A percentile compares a stretch with the other conserved stretches of the same genome.
These are phyloP conservation scores for Apostasia shenzhenica DNA, from an alignment of 106 monocot genomes.

Conservation along the genomic window DNA sequence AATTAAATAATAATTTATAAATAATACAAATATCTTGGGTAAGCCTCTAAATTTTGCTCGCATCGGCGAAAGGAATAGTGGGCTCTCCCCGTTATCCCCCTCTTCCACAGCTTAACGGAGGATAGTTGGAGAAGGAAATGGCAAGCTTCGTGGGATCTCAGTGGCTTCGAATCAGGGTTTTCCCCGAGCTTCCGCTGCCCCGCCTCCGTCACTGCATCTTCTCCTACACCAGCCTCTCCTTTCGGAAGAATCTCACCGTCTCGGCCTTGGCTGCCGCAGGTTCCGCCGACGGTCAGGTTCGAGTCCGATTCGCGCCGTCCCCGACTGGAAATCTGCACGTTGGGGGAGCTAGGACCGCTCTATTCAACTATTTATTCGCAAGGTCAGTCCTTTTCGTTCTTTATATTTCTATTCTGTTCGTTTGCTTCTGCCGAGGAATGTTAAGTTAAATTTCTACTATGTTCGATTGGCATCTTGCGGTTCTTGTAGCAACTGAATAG, in stretches of 20 bases:
- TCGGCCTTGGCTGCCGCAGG: constrained; percentile 3
- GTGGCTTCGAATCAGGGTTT: constrained; percentile 32
- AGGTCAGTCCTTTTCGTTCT: constrained; percentile 18
- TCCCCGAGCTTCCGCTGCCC: constrained; percentile 25
- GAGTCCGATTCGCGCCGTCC: constrained; percentile 71
- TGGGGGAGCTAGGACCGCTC: constrained; percentile 64
- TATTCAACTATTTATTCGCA: constrained; percentile 69
- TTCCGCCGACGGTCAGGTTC: constrained; percentile 28
- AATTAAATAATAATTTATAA: no score
- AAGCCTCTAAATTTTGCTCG: no score
- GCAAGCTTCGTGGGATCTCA: constrained; percentile 29
- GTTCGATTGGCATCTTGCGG: no score
- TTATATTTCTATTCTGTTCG: no score
- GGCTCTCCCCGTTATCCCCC: no score
- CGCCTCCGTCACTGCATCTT: constrained; percentile 5
- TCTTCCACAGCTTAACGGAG: background rate
- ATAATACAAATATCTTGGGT: no score
- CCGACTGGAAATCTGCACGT: constrained; percentile 75
- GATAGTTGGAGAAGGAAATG: constrained; percentile 3
- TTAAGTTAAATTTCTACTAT: no score
- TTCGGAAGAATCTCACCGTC: constrained; percentile 18
- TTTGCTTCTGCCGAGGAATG: no score
- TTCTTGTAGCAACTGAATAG: no score
- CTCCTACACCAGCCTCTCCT: constrained; percentile 6
- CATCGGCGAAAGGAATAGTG: no score